Base-by-base conservation (phyloP, 345 rosid genomes). In the Raphanus sativus region DNA sequence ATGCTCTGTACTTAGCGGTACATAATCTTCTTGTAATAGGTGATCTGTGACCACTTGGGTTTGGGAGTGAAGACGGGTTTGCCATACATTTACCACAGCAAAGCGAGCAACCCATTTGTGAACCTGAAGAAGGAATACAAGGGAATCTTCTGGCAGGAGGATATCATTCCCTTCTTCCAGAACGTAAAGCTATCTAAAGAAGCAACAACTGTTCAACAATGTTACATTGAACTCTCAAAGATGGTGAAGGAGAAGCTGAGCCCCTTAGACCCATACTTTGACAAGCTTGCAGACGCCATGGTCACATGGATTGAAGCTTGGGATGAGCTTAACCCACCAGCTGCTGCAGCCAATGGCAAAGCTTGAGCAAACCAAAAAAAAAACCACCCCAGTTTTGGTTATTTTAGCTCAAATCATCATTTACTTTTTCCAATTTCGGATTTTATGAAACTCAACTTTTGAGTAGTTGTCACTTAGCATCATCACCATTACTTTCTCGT, bases 101-200 rank as follows among this genome's bases (percentile, higher is more conserved):
- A 93, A 82, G 98, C 98, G 15, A 93, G 98, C 78, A 93, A 93
- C 76, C 98, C 98, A 2, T 93, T 91, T 68, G 98, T 91, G 82
- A 93, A 93, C 84, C 82, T 93, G 42, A 89, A 80, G 89, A 93
- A 93, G 80, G 98, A 93, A 79, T 89, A 90, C 86, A 90, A 93
- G 61, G 97, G 97, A 69, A 89, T 93, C 81, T 89, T 84, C 86
- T 93, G 98, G 98, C 98, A 93, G 83, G 98, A 93, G 85, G 97
- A 93, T 81, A 89, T 93, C 82, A 89, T 91, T 76, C 98, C 98
- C 4, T 93, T 91, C 84, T 93, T 93, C 89, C 97, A 93, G 74
- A 71, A 86, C 6, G 87, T 52, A 0, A 60, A 67, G 52, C 93
- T 93, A 17, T 87, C 98, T 2, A 87, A 89, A 82, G 98, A 93